phyloP scores from a whole-genome alignment of 2,329 filamentous ascomycete genomes.

The Metarhizium anisopliae region DNA sequence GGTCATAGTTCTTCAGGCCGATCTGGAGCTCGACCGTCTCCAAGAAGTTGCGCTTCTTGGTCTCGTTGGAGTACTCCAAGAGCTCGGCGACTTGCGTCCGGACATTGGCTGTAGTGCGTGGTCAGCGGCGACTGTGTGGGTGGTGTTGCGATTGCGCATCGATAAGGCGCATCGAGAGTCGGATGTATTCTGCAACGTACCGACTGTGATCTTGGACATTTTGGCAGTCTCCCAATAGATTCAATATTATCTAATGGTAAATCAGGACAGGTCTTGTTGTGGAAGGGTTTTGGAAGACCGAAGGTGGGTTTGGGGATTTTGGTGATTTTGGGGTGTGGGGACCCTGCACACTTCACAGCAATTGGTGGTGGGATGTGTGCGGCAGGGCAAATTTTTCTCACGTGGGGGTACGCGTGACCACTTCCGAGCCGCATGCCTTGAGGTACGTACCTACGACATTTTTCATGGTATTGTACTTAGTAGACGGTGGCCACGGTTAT shows the following conservation, averaged over 20 bases:
- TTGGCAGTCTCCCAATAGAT: conserved; percentile 83
- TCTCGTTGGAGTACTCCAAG: conserved; percentile 86
- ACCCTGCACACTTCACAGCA: conserved; percentile 7
- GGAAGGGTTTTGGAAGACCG: conserved; percentile 7
- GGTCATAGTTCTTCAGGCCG: conserved; percentile 98
- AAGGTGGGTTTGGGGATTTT: conserved; percentile 11
- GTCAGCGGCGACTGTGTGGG: conserved; percentile 19
- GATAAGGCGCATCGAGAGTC: too few relatives aligned
- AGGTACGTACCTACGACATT: background rate
- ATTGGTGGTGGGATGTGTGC: conserved; percentile 15
- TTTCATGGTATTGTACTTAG: background rate
- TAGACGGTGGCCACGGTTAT: background rate
- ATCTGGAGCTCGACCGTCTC: conserved; percentile 89
- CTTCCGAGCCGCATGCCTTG: background rate
- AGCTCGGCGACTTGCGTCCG: conserved; percentile 89
- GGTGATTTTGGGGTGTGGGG: conserved; percentile 17
- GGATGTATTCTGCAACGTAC: conserved; percentile 26
- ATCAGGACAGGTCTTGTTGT: conserved; percentile 28
- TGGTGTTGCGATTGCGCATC: background rate
- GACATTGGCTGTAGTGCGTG: conserved; percentile 60
- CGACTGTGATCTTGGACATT: conserved; percentile 83
- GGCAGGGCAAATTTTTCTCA: conserved; percentile 28
- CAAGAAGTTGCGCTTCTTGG: conserved; percentile 98
- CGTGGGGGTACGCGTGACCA: conserved; percentile 22
- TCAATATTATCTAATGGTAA: conserved; percentile 60